These are phyloP conservation scores for Colletotrichum nymphaeae DNA, from an alignment of 2,329 filamentous ascomycete species.

Conservation along the genomic window DNA sequence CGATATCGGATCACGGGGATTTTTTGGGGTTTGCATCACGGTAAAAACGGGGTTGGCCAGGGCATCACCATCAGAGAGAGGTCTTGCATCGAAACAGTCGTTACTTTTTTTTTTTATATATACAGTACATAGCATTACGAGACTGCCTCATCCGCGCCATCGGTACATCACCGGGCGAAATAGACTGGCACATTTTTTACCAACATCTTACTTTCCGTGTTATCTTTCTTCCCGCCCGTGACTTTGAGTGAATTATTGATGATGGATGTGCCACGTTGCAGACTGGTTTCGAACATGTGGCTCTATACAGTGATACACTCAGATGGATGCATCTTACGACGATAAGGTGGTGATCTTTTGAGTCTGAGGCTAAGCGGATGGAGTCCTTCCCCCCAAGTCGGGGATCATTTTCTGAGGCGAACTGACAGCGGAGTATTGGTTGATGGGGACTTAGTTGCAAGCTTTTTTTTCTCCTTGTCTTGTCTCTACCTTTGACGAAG, in stretches of 20 bases:
- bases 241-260: too few relatives aligned
- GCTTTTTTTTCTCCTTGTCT: neutral
- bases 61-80: neutral
- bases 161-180: conserved; percentile 12
- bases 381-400: neutral
- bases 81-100: conserved; percentile 16
- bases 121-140: conserved; percentile 24
- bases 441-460: neutral
- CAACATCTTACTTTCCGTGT: neutral
- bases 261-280: neutral
- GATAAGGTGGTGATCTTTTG: neutral
- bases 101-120: neutral
- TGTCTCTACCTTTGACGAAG: neutral
- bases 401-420: neutral
- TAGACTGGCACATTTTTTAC: conserved; percentile 19
- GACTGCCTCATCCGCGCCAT: neutral
- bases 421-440: conserved; percentile 16
- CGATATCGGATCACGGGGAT: neutral
- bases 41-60: conserved; percentile 14
- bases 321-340: neutral
- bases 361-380: neutral
- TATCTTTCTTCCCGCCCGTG: too few relatives aligned
- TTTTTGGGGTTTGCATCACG: conserved; percentile 22
- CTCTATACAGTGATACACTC: neutral
- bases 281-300: conserved; percentile 23